phyloP scores from a whole-genome alignment of 1,284 basidiomycete genomes.

The Puccinia horiana region DNA sequence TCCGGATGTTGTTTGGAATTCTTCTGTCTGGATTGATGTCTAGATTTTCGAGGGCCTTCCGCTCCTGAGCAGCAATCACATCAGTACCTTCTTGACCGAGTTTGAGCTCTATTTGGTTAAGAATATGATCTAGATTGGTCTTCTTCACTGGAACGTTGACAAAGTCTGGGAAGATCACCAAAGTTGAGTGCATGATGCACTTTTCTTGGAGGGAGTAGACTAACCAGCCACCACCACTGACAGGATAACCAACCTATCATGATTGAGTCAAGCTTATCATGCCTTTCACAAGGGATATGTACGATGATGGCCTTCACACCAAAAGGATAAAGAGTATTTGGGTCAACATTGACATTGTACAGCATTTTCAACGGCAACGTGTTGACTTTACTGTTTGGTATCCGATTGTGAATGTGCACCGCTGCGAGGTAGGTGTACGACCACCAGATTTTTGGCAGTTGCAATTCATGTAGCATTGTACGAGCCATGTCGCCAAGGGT shows the following conservation, averaged over 20 bases:
- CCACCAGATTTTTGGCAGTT: background rate
- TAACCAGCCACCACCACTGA: background rate
- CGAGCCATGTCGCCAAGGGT: constrained; percentile 20
- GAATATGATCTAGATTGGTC: background rate
- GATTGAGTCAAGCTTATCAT: background rate
- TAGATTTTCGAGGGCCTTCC: background rate
- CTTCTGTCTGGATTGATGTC: background rate
- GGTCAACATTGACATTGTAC: background rate
- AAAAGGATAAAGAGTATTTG: background rate
- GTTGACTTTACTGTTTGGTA: background rate
- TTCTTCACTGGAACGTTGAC: background rate
- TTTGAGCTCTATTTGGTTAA: background rate
- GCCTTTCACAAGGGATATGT: background rate
- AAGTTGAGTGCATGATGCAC: background rate
- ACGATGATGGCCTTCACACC: background rate
- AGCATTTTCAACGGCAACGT: background rate
- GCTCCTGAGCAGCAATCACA: background rate
- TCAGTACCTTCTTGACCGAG: background rate
- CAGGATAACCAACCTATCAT: background rate
- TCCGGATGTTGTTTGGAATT: background rate
- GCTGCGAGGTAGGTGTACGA: background rate
- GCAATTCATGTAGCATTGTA: background rate
- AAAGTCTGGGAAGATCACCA: background rate
- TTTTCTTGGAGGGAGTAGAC: background rate
- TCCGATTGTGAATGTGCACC: background rate